Evolutionary conservation across 2,329 filamentous ascomycete genomes (phyloP).

Genomic region (Pseudopithomyces maydicus): DNA sequence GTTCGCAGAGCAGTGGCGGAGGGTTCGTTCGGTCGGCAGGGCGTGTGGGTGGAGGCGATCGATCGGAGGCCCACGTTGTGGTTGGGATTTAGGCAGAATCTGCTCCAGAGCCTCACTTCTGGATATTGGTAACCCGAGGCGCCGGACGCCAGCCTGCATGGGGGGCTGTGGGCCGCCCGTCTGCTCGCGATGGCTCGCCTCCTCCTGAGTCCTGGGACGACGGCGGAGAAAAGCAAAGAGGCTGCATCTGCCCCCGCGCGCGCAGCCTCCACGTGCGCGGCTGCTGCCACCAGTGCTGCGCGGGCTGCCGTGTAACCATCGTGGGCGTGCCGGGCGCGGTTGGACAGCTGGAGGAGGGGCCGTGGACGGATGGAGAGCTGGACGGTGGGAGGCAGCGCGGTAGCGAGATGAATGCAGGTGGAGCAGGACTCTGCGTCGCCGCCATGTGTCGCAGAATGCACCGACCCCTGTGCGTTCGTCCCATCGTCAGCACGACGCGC

Average conservation of each 20-base stretch:
- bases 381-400: conserved; percentile 18
- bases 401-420: conserved; percentile 47
- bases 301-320: too few relatives aligned
- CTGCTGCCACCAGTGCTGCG: too few relatives aligned
- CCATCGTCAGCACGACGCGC: not conserved
- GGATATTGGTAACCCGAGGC: conserved; percentile 4
- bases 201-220: too few relatives aligned
- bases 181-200: too few relatives aligned
- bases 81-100: conserved; percentile 10
- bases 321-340: not conserved
- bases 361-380: too few relatives aligned
- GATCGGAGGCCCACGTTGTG: conserved; percentile 14
- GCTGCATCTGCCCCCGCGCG: too few relatives aligned
- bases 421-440: conserved; percentile 39
- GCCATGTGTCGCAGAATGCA: conserved; percentile 39
- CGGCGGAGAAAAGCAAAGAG: too few relatives aligned
- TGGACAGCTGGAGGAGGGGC: too few relatives aligned
- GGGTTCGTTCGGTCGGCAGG: conserved; percentile 1
- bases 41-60: conserved; percentile 6
- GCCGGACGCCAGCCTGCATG: not conserved
- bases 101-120: conserved; percentile 6
- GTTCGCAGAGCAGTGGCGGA: not conserved
- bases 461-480: conserved; percentile 31
- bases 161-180: too few relatives aligned
- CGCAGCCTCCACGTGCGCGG: too few relatives aligned